A percentile compares a stretch with the other conserved stretches of the same genome.
Conservation (phyloP, 2,329 filamentous ascomycete species). For the Epichloe coenophiala region DNA sequence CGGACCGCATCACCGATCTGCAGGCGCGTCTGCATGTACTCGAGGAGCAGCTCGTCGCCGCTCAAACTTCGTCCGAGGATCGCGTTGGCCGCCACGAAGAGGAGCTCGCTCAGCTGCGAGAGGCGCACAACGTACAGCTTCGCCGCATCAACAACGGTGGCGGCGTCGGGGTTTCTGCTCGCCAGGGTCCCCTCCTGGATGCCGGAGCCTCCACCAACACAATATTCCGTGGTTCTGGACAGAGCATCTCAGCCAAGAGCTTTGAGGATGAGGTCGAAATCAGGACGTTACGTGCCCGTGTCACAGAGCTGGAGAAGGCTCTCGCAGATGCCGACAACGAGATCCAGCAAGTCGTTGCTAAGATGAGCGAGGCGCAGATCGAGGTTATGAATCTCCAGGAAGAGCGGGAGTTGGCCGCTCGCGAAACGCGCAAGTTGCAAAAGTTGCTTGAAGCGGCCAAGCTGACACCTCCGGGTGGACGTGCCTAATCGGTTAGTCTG, state of each 20-base stretch:
- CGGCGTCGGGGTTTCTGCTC: conserved; percentile 17
- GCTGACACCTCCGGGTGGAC: conserved; percentile 29
- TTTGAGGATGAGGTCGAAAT: conserved; percentile 64
- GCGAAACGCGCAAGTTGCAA: conserved; percentile 57
- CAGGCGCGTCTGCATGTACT: conserved; percentile 68
- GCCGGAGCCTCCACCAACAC: conserved; percentile 16
- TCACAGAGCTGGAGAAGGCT: conserved; percentile 74
- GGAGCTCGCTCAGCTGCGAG: conserved; percentile 61
- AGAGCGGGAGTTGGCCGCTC: conserved; percentile 59
- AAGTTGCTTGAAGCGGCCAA: conserved; percentile 51
- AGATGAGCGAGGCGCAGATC: conserved; percentile 72
- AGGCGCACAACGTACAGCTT: conserved; percentile 64
- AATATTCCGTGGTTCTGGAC: conserved; percentile 23
- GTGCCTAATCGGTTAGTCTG: background rate
- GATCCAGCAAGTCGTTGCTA: conserved; percentile 69
- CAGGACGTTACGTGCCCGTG: conserved; percentile 60
- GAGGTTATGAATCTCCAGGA: conserved; percentile 70
- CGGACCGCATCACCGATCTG: conserved; percentile 68
- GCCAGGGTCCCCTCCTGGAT: conserved; percentile 22
- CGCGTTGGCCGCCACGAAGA: conserved; percentile 74
- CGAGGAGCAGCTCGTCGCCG: conserved; percentile 70
- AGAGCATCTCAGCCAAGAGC: conserved; percentile 46
- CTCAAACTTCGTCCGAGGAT: conserved; percentile 79
- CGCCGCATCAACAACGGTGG: conserved; percentile 50
- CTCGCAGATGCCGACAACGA: conserved; percentile 46